These are phyloP conservation scores for Fusarium odoratissimum DNA, from an alignment of 2,329 filamentous ascomycete genomes.

Conservation along the genomic window DNA sequence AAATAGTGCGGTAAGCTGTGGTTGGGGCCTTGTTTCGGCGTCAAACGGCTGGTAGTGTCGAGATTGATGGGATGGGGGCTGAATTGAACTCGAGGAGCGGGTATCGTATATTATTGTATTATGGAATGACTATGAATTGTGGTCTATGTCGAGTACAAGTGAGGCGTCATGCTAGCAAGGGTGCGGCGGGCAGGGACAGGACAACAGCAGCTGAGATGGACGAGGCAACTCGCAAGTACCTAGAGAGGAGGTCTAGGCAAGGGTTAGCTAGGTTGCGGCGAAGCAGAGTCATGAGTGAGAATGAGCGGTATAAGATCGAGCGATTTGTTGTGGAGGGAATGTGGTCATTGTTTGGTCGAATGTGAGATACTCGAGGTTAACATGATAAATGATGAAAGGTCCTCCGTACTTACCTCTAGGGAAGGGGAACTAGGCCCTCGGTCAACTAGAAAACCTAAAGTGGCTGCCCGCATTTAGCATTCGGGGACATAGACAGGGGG, in stretches of 20 bases:
- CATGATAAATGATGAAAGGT: conserved; percentile 35
- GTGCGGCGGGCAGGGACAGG: not conserved
- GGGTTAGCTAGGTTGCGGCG: conserved; percentile 3
- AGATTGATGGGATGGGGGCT: not conserved
- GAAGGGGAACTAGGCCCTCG: not conserved
- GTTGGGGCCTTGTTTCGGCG: not conserved
- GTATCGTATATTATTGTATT: conserved; percentile 9
- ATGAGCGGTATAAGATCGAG: conserved; percentile 1
- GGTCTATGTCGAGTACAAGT: conserved; percentile 15
- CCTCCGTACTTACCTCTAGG: not conserved
- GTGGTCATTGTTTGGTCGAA: conserved; percentile 9
- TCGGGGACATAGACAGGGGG: not conserved
- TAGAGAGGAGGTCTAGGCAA: not conserved
- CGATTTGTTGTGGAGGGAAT: conserved; percentile 4
- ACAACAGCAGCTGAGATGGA: not conserved
- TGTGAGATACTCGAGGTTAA: conserved; percentile 22
- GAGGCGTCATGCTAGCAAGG: conserved; percentile 28
- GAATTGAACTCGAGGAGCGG: not conserved
- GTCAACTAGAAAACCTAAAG: conserved; percentile 13
- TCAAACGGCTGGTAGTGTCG: conserved; percentile 22
- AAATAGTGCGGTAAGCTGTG: conserved; percentile 9
- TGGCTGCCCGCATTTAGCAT: conserved; percentile 23
- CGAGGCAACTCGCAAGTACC: conserved; percentile 1
- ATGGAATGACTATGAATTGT: conserved; percentile 1
- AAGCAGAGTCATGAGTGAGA: conserved; percentile 13